phyloP scores from a whole-genome alignment of 768 basidiomycete genomes.

The Phlebiopsis flavidoalba region DNA sequence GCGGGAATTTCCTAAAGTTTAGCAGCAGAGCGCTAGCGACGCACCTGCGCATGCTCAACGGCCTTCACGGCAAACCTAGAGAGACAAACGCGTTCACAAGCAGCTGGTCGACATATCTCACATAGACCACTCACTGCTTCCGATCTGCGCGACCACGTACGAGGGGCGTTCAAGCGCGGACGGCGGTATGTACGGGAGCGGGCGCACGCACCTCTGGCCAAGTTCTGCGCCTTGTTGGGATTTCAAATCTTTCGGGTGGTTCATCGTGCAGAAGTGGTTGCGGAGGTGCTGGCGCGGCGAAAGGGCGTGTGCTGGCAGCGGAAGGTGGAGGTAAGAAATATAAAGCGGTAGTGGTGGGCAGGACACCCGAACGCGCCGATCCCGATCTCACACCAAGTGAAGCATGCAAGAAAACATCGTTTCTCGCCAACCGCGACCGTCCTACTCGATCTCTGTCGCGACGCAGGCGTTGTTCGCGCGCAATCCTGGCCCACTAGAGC shows the following conservation, averaged over 20 bases:
- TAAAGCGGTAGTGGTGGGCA: background rate
- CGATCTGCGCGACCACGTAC: conserved; percentile 55
- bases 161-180: background rate
- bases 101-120: background rate
- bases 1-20: too few species aligned
- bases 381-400: conserved; percentile 7
- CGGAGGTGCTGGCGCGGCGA: background rate
- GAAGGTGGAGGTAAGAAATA: background rate
- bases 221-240: conserved; percentile 89
- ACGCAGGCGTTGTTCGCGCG: background rate
- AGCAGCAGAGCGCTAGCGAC: too few species aligned
- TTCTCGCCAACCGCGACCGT: background rate
- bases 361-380: conserved; percentile 7
- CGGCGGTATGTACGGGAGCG: background rate
- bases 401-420: background rate
- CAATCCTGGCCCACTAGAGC: background rate
- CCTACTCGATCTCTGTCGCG: background rate
- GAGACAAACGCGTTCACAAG: background rate
- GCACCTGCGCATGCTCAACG: conserved; percentile 92
- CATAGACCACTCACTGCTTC: conserved; percentile 70
- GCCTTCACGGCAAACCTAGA: conserved; percentile 86
- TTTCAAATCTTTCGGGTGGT: conserved; percentile 64
- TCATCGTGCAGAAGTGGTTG: background rate
- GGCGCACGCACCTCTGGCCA: conserved; percentile 62
- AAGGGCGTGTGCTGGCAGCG: conserved; percentile 1